Percentiles rank a stretch among this genome's conserved stretches.
Conservation (phyloP, 1,284 basidiomycete species). For the Puccinia novopanici region DNA sequence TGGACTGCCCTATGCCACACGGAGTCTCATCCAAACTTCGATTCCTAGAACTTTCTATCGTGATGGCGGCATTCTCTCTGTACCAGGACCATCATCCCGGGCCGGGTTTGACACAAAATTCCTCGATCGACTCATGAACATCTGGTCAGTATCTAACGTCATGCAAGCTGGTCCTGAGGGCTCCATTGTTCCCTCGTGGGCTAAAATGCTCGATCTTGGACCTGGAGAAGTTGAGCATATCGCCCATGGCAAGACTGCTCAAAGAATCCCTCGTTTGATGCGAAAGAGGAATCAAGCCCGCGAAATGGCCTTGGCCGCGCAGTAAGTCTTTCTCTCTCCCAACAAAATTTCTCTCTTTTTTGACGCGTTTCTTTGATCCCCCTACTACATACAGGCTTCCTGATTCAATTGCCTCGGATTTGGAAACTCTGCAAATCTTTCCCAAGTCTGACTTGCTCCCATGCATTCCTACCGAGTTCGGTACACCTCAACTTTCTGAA, state of each 20-base stretch:
- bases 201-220: slow-evolving; percentile 44
- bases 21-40: slow-evolving; percentile 77
- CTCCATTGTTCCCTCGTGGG: slow-evolving; percentile 55
- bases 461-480: slow-evolving; percentile 56
- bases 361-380: background rate
- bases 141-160: slow-evolving; percentile 76
- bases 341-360: background rate
- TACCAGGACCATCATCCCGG: slow-evolving; percentile 68
- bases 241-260: slow-evolving; percentile 31
- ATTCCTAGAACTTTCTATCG: slow-evolving; percentile 78
- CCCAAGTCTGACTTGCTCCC: slow-evolving; percentile 54
- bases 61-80: slow-evolving; percentile 73
- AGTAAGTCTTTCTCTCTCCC: slow-evolving; percentile 23
- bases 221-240: slow-evolving; percentile 39
- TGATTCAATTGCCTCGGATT: slow-evolving; percentile 35
- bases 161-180: slow-evolving; percentile 65
- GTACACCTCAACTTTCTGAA: slow-evolving; percentile 66
- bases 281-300: slow-evolving; percentile 8
- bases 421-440: slow-evolving; percentile 35
- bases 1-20: slow-evolving; percentile 76
- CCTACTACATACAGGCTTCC: slow-evolving; percentile 16
- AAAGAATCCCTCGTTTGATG: slow-evolving; percentile 37
- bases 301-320: slow-evolving; percentile 23
- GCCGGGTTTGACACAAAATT: slow-evolving; percentile 68
- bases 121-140: slow-evolving; percentile 76